Evolutionary conservation across 176 grass and related monocot species (phyloP), one percentile per base, ranked within the genome.

Genomic region (Cymbopogon citratus): DNA sequence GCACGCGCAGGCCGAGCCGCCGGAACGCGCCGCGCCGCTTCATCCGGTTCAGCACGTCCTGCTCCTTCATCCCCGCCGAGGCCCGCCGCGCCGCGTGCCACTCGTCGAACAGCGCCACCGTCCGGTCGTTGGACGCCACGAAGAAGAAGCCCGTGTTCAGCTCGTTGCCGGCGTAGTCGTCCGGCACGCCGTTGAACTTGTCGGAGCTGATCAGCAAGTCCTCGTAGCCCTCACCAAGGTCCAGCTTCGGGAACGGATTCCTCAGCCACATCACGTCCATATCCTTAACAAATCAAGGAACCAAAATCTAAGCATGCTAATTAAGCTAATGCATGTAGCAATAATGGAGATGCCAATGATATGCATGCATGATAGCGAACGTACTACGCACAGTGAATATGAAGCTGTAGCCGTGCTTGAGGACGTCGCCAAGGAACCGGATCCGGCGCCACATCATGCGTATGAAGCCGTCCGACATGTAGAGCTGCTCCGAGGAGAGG

Each of bases 401-500:
- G 84, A 97, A 94, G 87, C 80, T 87, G 85, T 86, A 83, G 7
- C 85, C 80, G 69, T 72, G 86, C 64, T 79, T 87, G 67, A 94
- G 83, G 26, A 94, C 86, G 62, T 94, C 81, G 39, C 90, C 73
- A 52, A 94, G 94, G 69, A 97, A 85, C 31, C 40, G 83, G 51
- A 89, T 91, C 43, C 90, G 81, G 9, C 74, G 56, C 94, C 92
- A 94, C 94, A 97, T 92, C 92, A 94, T 90, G 77, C 81, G 87
- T 29, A 92, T 89, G 85, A 94, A 97, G 1, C 88, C 80, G 51
- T 88, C 81, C 23, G 90, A 90, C 94, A 97, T 97, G 85, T 90
- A 97, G 59, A 91, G 78, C 68, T 82, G 89, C 92, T 94, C 94
- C 23, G 80, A 80, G 2, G 90, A 92, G 49, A 97, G 78, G 85